A percentile compares a stretch with the other conserved stretches of the same genome.
phyloP scores from a whole-genome alignment of 1,284 basidiomycete species.

The Fomitiporia mediterranea region DNA sequence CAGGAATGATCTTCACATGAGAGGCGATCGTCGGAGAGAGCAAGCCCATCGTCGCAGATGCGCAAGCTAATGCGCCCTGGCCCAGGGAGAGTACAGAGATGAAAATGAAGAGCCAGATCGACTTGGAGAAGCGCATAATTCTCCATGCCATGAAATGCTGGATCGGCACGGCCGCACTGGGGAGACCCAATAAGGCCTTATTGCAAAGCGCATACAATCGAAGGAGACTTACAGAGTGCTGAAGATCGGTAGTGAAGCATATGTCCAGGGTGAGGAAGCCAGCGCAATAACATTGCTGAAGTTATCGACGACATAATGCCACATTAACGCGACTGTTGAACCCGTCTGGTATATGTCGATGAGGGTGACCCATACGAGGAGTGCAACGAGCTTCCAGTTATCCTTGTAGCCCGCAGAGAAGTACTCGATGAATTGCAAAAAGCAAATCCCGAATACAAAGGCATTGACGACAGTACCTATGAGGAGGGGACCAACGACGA shows the following conservation, averaged over 20 bases:
- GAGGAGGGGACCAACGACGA: constrained; percentile 32
- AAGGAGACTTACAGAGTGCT: constrained; percentile 19
- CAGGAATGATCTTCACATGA: constrained; percentile 21
- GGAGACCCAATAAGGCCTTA: not conserved
- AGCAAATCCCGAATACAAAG: constrained; percentile 29
- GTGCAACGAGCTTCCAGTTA: constrained; percentile 19
- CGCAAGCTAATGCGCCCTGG: constrained; percentile 24
- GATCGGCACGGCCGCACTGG: constrained; percentile 32
- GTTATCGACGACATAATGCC: constrained; percentile 31
- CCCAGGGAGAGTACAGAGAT: constrained; percentile 26
- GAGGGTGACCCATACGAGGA: constrained; percentile 32
- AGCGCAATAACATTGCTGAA: constrained; percentile 28
- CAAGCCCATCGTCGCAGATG: constrained; percentile 21
- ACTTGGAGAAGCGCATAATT: constrained; percentile 29
- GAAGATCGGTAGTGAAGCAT: constrained; percentile 31
- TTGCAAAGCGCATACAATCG: not conserved
- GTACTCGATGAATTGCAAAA: constrained; percentile 27
- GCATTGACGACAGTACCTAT: constrained; percentile 33
- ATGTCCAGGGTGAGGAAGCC: constrained; percentile 30
- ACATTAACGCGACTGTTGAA: constrained; percentile 31
- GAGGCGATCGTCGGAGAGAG: constrained; percentile 22
- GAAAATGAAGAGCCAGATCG: constrained; percentile 25
- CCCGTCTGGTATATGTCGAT: constrained; percentile 32
- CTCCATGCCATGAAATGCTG: constrained; percentile 34
- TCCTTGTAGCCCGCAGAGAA: constrained; percentile 25